Percentiles rank a stretch among this genome's conserved stretches.
phyloP scores from a whole-genome alignment of 2,329 filamentous ascomycete species.

The Ambrosiella cleistominuta region DNA sequence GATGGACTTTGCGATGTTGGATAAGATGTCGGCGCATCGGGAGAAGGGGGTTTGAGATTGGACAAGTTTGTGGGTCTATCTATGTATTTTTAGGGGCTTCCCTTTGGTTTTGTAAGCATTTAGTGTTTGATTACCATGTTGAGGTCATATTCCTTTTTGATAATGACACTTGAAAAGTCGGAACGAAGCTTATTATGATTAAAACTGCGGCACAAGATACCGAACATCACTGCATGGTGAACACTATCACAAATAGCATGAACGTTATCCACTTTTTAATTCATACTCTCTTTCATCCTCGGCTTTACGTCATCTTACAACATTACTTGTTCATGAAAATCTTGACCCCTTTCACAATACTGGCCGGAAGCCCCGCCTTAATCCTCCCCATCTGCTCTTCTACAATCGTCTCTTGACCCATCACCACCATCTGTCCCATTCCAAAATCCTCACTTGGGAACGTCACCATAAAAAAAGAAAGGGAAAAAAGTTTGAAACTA shows the following conservation, averaged over 20 bases:
- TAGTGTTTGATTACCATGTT: background rate
- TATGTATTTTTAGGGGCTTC: background rate
- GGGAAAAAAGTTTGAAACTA: slow-evolving; percentile 14
- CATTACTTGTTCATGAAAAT: slow-evolving; percentile 33
- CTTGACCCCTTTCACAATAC: slow-evolving; percentile 34
- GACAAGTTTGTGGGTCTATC: background rate
- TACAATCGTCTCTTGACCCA: slow-evolving; percentile 27
- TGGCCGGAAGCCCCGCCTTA: slow-evolving; percentile 23
- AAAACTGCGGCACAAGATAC: too few relatives aligned
- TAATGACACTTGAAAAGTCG: too few relatives aligned
- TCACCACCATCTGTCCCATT: slow-evolving; percentile 31
- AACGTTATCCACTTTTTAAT: too few relatives aligned
- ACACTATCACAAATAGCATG: too few relatives aligned
- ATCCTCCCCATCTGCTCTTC: slow-evolving; percentile 30
- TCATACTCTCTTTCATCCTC: background rate
- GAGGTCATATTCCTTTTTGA: too few relatives aligned
- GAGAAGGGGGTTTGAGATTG: slow-evolving; percentile 21
- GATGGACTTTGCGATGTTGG: slow-evolving; percentile 41
- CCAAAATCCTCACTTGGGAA: slow-evolving; percentile 34
- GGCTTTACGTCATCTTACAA: background rate
- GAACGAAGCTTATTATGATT: too few relatives aligned
- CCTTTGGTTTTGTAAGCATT: background rate
- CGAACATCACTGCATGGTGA: too few relatives aligned
- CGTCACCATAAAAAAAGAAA: slow-evolving; percentile 12
- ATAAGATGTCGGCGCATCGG: slow-evolving; percentile 34